phyloP scores from a whole-genome alignment of 805 yeast genomes.

The Candida stauntonica region DNA sequence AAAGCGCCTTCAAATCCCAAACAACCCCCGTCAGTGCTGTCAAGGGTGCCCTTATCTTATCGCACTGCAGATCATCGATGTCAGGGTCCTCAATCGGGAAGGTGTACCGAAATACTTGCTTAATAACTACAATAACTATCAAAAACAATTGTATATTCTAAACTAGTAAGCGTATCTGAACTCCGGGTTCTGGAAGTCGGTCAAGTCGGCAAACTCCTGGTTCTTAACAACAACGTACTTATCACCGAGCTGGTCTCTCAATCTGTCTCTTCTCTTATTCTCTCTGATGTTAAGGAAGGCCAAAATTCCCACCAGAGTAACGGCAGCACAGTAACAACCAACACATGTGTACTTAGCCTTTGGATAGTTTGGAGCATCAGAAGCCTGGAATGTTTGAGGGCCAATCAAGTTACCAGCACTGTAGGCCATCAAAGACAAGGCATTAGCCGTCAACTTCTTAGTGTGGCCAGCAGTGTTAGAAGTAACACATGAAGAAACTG shows the following conservation, averaged over 20 bases:
- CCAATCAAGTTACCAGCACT: constrained; percentile 43
- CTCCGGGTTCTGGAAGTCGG: constrained; percentile 49
- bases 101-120: no score
- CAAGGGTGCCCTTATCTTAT: no score
- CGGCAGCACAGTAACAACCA: constrained; percentile 6
- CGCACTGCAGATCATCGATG: no score
- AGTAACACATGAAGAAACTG: constrained; percentile 16
- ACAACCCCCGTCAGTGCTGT: no score
- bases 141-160: neutral
- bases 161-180: constrained; percentile 40
- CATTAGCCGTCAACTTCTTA: constrained; percentile 12
- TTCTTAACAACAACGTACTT: constrained; percentile 17
- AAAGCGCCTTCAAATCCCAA: no score
- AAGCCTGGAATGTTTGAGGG: constrained; percentile 60
- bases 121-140: no score
- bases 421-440: constrained; percentile 14
- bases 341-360: constrained; percentile 41
- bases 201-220: constrained; percentile 42
- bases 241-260: constrained; percentile 18
- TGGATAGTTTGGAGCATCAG: constrained; percentile 54
- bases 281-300: constrained; percentile 29
- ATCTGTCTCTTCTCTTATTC: constrained; percentile 36
- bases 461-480: constrained; percentile 22
- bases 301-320: neutral
- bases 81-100: no score